Evolutionary conservation across 2,329 filamentous ascomycete genomes (phyloP).

Genomic region (Fusarium circinatum): DNA sequence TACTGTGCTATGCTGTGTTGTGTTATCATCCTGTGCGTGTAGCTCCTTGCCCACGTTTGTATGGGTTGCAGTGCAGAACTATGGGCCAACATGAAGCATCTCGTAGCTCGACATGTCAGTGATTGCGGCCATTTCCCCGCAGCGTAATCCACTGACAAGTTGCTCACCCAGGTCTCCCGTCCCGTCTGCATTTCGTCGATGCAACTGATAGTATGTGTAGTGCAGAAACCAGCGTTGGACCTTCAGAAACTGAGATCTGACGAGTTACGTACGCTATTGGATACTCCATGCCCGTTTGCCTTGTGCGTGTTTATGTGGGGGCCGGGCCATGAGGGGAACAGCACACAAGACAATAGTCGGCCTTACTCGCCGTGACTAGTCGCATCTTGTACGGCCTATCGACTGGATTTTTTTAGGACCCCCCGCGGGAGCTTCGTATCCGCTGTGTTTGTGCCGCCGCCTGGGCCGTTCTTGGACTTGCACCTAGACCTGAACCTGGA

Average conservation of each 20-base stretch:
- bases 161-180: slow-evolving; percentile 4
- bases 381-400: neutral
- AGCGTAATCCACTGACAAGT: slow-evolving; percentile 17
- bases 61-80: slow-evolving; percentile 16
- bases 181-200: slow-evolving; percentile 30
- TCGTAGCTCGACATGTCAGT: slow-evolving; percentile 11
- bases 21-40: neutral
- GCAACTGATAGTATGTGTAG: slow-evolving; percentile 14
- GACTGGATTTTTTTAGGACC: slow-evolving; percentile 7
- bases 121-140: slow-evolving; percentile 34
- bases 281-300: slow-evolving; percentile 11
- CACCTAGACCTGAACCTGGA: neutral
- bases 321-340: slow-evolving; percentile 14
- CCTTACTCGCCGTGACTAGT: slow-evolving; percentile 10
- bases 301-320: slow-evolving; percentile 30
- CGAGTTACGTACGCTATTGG: slow-evolving; percentile 30
- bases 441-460: neutral
- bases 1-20: neutral
- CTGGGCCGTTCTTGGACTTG: neutral
- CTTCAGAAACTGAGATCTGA: slow-evolving; percentile 43
- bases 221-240: slow-evolving; percentile 17
- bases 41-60: slow-evolving; percentile 23
- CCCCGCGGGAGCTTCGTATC: slow-evolving; percentile 9
- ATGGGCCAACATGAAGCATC: slow-evolving; percentile 10
- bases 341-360: slow-evolving; percentile 1